phyloP scores from a whole-genome alignment of 2,329 filamentous ascomycete genomes.

The Cadophora luteo-olivacea region DNA sequence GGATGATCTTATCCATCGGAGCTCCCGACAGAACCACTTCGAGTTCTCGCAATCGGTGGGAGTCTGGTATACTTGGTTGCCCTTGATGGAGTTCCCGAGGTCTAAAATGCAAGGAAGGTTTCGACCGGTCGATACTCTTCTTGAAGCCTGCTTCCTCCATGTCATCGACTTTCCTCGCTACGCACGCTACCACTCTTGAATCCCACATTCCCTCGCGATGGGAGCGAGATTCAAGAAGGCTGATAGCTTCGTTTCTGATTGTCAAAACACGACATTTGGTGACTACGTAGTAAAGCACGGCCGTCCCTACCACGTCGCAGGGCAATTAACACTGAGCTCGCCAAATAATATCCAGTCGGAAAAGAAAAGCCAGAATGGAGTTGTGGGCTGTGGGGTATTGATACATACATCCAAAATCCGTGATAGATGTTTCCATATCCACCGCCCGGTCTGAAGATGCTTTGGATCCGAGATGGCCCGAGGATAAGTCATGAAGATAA shows the following conservation, averaged over 20 bases:
- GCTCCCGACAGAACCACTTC: not conserved
- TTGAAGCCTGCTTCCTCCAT: not conserved
- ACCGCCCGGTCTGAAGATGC: not conserved
- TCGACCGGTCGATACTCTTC: not conserved
- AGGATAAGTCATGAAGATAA: not conserved
- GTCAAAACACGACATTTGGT: not conserved
- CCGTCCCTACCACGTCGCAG: not conserved
- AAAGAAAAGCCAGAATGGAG: not conserved
- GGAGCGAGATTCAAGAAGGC: not conserved
- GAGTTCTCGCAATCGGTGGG: not conserved
- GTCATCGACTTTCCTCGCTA: not conserved
- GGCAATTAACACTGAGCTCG: not conserved
- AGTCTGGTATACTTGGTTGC: not conserved
- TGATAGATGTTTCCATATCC: not conserved
- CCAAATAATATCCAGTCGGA: not conserved
- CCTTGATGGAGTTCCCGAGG: too few species aligned
- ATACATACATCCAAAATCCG: not conserved
- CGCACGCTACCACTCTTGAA: not conserved
- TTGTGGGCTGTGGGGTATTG: too few species aligned
- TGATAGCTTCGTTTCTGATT: not conserved
- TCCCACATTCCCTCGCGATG: not conserved
- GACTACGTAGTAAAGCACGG: not conserved
- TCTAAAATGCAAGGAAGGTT: too few species aligned
- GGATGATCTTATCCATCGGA: not conserved
- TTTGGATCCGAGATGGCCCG: not conserved